Percentiles rank a stretch among this genome's conserved stretches.
These are phyloP conservation scores for Thermoascus crustaceus DNA, from an alignment of 2,329 filamentous ascomycete species.

Conservation along the genomic window DNA sequence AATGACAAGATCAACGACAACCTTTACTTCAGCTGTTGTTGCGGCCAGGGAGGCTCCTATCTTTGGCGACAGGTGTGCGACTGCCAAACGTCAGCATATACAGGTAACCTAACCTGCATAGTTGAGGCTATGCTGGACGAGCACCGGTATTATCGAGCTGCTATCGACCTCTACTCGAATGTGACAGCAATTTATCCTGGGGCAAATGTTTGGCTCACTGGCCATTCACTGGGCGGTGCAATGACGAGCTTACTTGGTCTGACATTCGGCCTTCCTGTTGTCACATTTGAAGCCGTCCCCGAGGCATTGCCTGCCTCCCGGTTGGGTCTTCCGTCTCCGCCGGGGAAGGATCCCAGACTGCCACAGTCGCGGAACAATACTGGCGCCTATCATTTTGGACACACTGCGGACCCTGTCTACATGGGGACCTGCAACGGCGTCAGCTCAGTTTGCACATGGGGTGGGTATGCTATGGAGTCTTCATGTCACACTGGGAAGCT, in stretches of 20 bases:
- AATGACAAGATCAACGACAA: slow-evolving; percentile 99
- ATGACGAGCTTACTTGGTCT: slow-evolving; percentile 81
- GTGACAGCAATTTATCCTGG: slow-evolving; percentile 81
- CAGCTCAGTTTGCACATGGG: slow-evolving; percentile 80
- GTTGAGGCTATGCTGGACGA: slow-evolving; percentile 66
- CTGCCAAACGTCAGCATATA: slow-evolving; percentile 78
- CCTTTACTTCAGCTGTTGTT: slow-evolving; percentile 96
- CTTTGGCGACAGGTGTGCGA: slow-evolving; percentile 90
- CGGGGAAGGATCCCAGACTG: slow-evolving; percentile 61
- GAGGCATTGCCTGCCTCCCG: slow-evolving; percentile 80
- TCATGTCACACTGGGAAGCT: slow-evolving; percentile 83
- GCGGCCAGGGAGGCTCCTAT: slow-evolving; percentile 83
- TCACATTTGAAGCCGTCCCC: slow-evolving; percentile 88
- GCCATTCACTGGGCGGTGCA: slow-evolving; percentile 86
- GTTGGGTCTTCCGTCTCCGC: slow-evolving; percentile 77
- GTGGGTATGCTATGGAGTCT: slow-evolving; percentile 87
- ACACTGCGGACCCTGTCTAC: slow-evolving; percentile 90
- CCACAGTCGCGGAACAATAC: slow-evolving; percentile 66
- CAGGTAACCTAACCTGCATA: slow-evolving; percentile 89
- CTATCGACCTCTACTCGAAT: slow-evolving; percentile 83
- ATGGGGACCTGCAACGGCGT: slow-evolving; percentile 90
- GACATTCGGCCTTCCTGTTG: slow-evolving; percentile 81
- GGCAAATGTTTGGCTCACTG: slow-evolving; percentile 78
- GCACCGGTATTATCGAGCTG: slow-evolving; percentile 85
- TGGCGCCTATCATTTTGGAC: slow-evolving; percentile 82